phyloP scores from a whole-genome alignment of 164 flowering plant species.

The Dillenia suffruticosa region DNA sequence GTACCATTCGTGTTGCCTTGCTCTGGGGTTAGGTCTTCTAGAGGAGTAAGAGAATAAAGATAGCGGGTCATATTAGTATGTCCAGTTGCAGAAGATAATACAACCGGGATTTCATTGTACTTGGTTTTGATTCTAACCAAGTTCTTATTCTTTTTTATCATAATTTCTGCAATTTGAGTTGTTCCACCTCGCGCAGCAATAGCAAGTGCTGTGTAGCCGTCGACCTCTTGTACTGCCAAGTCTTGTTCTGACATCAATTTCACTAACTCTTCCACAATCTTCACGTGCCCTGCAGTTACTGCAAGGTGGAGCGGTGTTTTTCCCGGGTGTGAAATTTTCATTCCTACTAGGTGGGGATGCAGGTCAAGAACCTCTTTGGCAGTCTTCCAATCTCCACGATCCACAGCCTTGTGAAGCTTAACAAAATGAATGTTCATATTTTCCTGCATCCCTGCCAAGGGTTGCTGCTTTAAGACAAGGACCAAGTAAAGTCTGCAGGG shows the following conservation, averaged over 20 bases:
- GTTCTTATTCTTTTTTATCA: constrained; percentile 12
- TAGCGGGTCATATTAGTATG: constrained; percentile 19
- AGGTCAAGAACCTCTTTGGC: neutral
- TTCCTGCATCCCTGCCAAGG: neutral
- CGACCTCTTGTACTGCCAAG: constrained; percentile 10
- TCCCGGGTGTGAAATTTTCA: constrained; percentile 9
- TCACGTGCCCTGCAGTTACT: constrained; percentile 17
- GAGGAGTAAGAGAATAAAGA: constrained; percentile 16
- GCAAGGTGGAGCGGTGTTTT: constrained; percentile 31
- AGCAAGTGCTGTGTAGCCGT: constrained; percentile 15
- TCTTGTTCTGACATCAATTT: constrained; percentile 1
- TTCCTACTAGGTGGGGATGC: constrained; percentile 11
- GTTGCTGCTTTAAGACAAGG: neutral
- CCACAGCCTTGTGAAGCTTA: neutral
- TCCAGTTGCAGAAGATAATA: constrained; percentile 25
- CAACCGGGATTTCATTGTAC: constrained; percentile 16
- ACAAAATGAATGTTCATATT: neutral
- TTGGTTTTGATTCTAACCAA: constrained; percentile 7
- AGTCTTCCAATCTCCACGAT: neutral
- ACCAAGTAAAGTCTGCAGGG: neutral
- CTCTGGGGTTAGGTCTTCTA: constrained; percentile 12
- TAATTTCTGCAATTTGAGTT: constrained; percentile 10
- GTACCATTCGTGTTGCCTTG: constrained; percentile 14
- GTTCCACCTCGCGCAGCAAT: constrained; percentile 24
- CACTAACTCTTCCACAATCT: constrained; percentile 22